Percentiles rank a stretch among this genome's conserved stretches.
These are phyloP conservation scores for Trichoderma gracile DNA, from an alignment of 2,329 filamentous ascomycete genomes.

Conservation along the genomic window DNA sequence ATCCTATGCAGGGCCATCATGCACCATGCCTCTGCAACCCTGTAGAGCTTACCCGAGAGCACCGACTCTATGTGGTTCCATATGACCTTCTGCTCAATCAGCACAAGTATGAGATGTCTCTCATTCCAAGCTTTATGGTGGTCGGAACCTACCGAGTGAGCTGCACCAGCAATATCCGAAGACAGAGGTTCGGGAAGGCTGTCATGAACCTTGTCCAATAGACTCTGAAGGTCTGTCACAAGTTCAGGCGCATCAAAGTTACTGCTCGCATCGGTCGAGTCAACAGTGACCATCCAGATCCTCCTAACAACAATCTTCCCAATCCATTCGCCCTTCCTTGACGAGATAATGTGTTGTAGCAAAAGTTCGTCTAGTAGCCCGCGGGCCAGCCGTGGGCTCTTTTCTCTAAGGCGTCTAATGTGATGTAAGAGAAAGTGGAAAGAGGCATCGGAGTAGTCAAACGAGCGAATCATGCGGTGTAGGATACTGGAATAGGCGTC, in stretches of 20 bases:
- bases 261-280: constrained; percentile 37
- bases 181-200: constrained; percentile 52
- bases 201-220: constrained; percentile 43
- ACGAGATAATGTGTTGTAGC: constrained; percentile 52
- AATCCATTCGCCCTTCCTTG: constrained; percentile 58
- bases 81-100: constrained; percentile 58
- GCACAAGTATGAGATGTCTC: constrained; percentile 5
- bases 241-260: constrained; percentile 37
- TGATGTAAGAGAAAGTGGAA: constrained; percentile 69
- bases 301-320: constrained; percentile 69
- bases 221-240: constrained; percentile 29
- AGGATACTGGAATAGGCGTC: constrained; percentile 56
- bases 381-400: constrained; percentile 50
- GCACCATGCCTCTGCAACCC: constrained; percentile 69
- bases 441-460: constrained; percentile 61
- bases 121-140: too few species aligned
- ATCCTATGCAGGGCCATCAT: constrained; percentile 64
- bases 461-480: constrained; percentile 59
- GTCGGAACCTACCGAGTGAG: constrained; percentile 59
- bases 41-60: constrained; percentile 54
- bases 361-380: constrained; percentile 65
- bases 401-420: constrained; percentile 63
- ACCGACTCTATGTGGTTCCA: constrained; percentile 75
- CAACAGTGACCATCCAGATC: constrained; percentile 63
- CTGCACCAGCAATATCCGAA: constrained; percentile 63